Percentiles rank a stretch among this genome's conserved stretches.
These are phyloP conservation scores for Kodamaea anthophila DNA, from an alignment of 1,139 yeast species.

Conservation along the genomic window DNA sequence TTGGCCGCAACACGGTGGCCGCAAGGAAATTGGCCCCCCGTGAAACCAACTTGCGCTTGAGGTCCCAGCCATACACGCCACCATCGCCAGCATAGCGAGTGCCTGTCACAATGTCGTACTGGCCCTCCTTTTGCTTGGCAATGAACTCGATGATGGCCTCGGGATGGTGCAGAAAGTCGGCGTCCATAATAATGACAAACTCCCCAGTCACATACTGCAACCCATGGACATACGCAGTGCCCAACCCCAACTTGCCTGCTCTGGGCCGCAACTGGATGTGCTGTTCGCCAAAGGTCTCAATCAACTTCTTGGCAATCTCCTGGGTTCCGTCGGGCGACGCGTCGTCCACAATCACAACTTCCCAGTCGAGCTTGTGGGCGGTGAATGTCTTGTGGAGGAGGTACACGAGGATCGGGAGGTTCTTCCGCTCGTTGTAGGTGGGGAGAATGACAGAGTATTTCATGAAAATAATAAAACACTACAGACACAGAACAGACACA, in stretches of 20 bases:
- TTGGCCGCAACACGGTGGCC: constrained; percentile 63
- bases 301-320: constrained; percentile 61
- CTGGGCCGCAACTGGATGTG: constrained; percentile 67
- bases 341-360: constrained; percentile 73
- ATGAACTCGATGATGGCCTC: constrained; percentile 75
- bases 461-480: too few species aligned
- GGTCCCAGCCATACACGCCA: constrained; percentile 83
- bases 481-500: too few species aligned
- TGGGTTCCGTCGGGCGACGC: constrained; percentile 83
- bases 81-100: constrained; percentile 80
- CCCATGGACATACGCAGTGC: constrained; percentile 80
- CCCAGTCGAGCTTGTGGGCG: constrained; percentile 62
- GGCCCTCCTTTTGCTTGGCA: constrained; percentile 55
- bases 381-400: constrained; percentile 66
- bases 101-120: constrained; percentile 80
- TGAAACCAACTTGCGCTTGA: constrained; percentile 71
- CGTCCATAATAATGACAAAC: constrained; percentile 79
- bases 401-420: constrained; percentile 68
- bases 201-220: constrained; percentile 68
- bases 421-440: constrained; percentile 69
- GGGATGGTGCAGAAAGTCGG: constrained; percentile 80
- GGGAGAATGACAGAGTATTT: constrained; percentile 76
- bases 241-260: constrained; percentile 75
- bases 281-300: constrained; percentile 55
- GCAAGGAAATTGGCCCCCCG: constrained; percentile 82